Evolutionary conservation across 148 eudicot species (phyloP), one percentile per base, ranked within the genome.

Genomic region (Camellia lanceoleosa): DNA sequence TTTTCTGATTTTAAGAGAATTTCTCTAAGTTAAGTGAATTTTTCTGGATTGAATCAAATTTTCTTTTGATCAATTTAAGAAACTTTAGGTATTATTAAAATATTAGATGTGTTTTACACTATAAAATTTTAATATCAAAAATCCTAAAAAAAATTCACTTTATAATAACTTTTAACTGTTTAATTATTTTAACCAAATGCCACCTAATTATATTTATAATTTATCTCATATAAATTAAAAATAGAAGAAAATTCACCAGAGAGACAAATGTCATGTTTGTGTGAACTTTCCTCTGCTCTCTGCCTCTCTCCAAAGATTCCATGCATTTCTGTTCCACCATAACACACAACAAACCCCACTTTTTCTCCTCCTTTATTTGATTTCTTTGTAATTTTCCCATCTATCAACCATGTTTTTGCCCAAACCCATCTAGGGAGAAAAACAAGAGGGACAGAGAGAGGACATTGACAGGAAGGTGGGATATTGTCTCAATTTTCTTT

Each of bases 391-490:
- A 44, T 4, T 78, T 78, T 68, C 18, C 67, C 75, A 69, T 43
- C 66, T n/a, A 42, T 19, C 51, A 78, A 64, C 15, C 64, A 56
- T 58, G 58, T 15, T 19, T 18, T 5, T 73, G 58, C 4, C 4
- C 7, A 42, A 18, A 11, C 58, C 9, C 55, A 44, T 68, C 62
- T 70, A 38, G 43, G 65, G 62, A 68, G 52, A 78, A 62, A 67
- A 41, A 19, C 4, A 66, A 54, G 52, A 20, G 67, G 30, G 13
- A 20, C 43, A 5, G 68, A 9, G 68, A 10, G 77, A 68, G 44
- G 60, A 30, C 66, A 66, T 68, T 77, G 73, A 77, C 71, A 52
- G 80, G 80, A 78, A 78, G 71, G 80, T 66, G 80, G 63, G 68
- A 67, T 43, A 23, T 60, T 62, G 62, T 79, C 56, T 16, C 69